Evolutionary conservation across 768 basidiomycete species (phyloP), one percentile per base, ranked within the genome.

Genomic region (Rhodosporidiobolus odoratus): DNA sequence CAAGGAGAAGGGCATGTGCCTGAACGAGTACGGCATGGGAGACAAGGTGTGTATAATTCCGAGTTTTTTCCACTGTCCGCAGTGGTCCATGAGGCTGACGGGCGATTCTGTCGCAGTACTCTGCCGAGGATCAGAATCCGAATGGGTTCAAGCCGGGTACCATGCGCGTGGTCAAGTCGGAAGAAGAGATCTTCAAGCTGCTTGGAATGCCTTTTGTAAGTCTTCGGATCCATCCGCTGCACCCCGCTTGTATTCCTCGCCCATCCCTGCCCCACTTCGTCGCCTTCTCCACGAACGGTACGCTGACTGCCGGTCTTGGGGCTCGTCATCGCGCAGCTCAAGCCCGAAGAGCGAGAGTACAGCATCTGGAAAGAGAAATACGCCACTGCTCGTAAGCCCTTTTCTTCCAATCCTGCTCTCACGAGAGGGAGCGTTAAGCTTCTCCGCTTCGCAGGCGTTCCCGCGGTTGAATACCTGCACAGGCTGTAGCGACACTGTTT

Each of bases 11-110:
- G 73, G 72, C 16, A 37, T 59, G 35, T 67, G 65, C 34, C 17
- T 75, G 56, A 72, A 69, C 45, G 74, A 75, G 50, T 72, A 69
- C 57, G 74, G 74, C 21, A 64, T 75, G 64, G 74, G 71, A 7
- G 41, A 71, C 3, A 58, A 58, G 48, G 66, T 67, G 41, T 21
- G 65, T 15, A 2, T 8, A 35, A 10, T 50, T 4, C 34, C 48
- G 21, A 9, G 9, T 23, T 23, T 12, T n/a, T 23, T 50, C 27
- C 48, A 12, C 48, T n/a, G n/a, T n/a, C n/a, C n/a, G n/a, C n/a
- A n/a, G n/a, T n/a, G n/a, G n/a, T 50, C 27, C 48, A 8, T 23
- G 9, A 48, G 9, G 10, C 35, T 47, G 45, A 34, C 48, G 21
- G 9, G 21, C 27, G 21, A 50, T 52, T 37, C 2, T 12, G 10